Conservation (phyloP, 768 basidiomycete genomes). For the Mycena rosella region DNA sequence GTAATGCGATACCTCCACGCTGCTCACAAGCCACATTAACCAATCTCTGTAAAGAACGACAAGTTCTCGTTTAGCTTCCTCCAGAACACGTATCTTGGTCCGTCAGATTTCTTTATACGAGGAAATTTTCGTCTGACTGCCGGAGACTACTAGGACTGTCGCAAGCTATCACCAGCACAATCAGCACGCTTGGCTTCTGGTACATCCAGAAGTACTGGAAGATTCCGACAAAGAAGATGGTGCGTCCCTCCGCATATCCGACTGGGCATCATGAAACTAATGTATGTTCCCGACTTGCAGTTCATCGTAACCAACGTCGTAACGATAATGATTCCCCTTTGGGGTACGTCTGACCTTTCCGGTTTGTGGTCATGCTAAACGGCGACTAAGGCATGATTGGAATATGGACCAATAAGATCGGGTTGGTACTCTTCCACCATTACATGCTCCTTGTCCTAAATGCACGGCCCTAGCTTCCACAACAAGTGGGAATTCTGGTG, state of each 20-base stretch:
- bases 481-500: constrained; percentile 92
- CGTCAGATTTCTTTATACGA: background rate
- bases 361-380: background rate
- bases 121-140: too few species aligned
- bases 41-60: constrained; percentile 62
- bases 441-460: background rate
- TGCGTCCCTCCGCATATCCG: constrained; percentile 40
- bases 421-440: constrained; percentile 55
- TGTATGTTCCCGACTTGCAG: constrained; percentile 48
- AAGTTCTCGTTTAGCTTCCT: constrained; percentile 87
- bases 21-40: background rate
- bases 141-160: constrained; percentile 76
- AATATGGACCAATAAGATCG: constrained; percentile 82
- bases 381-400: constrained; percentile 69
- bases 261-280: background rate
- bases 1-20: background rate
- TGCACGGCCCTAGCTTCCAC: constrained; percentile 64
- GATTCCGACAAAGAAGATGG: constrained; percentile 87
- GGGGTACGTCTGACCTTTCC: constrained; percentile 59
- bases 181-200: constrained; percentile 84
- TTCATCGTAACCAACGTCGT: constrained; percentile 83
- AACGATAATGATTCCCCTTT: constrained; percentile 83
- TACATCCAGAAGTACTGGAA: constrained; percentile 86
- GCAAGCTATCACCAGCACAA: constrained; percentile 81
- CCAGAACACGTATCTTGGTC: constrained; percentile 60